Evolutionary conservation across 2,329 filamentous ascomycete genomes (phyloP).

Genomic region (Fusarium pininemorale): DNA sequence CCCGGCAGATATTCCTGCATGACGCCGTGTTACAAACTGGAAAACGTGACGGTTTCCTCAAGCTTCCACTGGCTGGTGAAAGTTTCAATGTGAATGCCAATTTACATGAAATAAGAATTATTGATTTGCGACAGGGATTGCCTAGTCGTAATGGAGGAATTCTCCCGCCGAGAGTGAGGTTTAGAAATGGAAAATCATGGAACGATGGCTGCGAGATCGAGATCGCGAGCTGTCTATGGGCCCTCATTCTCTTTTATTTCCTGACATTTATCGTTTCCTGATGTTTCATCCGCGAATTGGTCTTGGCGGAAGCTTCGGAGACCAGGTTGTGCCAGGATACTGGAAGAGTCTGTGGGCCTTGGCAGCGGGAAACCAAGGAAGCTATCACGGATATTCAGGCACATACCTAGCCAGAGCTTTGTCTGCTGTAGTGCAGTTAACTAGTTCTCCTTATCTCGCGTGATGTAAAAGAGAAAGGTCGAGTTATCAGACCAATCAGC

Average conservation of each 20-base stretch:
- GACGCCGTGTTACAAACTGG: slow-evolving; percentile 23
- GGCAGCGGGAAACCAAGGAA: slow-evolving; percentile 32
- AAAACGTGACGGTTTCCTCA: slow-evolving; percentile 26
- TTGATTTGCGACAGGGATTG: slow-evolving; percentile 24
- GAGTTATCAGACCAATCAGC: slow-evolving; percentile 18
- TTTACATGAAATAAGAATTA: slow-evolving; percentile 12
- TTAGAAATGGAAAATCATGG: slow-evolving; percentile 6
- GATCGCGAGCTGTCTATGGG: slow-evolving; percentile 18
- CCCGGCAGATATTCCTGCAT: slow-evolving; percentile 16
- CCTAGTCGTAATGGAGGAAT: slow-evolving; percentile 3
- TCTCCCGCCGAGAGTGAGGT: slow-evolving; percentile 13
- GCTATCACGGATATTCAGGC: slow-evolving; percentile 25
- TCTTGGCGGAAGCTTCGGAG: slow-evolving; percentile 38
- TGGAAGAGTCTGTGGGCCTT: slow-evolving; percentile 35
- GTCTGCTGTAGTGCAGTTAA: neutral
- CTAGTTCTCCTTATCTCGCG: neutral
- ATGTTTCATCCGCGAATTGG: slow-evolving; percentile 13
- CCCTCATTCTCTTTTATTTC: neutral
- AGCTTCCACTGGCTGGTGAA: neutral
- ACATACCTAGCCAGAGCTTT: slow-evolving; percentile 6
- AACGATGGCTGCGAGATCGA: slow-evolving; percentile 32
- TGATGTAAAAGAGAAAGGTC: slow-evolving; percentile 3
- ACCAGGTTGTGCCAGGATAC: slow-evolving; percentile 25
- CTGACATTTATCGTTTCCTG: neutral
- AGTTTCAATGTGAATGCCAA: neutral